These are phyloP conservation scores for Yamadazyma taylorii DNA, from an alignment of 1,139 yeast genomes.

Conservation along the genomic window DNA sequence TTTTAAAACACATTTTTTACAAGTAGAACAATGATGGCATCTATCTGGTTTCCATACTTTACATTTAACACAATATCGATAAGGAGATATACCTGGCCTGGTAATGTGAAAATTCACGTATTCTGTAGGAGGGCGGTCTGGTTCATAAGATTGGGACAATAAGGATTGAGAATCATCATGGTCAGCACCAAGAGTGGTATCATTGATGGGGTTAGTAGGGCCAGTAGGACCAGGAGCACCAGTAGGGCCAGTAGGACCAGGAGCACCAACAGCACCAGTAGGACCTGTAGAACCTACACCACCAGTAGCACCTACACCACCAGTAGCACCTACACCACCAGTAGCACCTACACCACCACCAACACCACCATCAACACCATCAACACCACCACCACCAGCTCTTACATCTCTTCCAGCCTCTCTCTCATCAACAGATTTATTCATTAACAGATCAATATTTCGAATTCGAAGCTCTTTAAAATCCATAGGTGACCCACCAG, in stretches of 20 bases:
- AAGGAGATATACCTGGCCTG: constrained; percentile 17
- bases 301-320: too few relatives aligned
- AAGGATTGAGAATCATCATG: too few relatives aligned
- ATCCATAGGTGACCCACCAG: constrained; percentile 66
- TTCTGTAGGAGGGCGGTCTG: constrained; percentile 16
- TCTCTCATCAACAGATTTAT: neutral
- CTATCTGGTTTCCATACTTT: constrained; percentile 91
- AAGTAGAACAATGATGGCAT: constrained; percentile 82
- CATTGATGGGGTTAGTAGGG: too few relatives aligned
- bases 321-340: too few relatives aligned
- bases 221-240: too few relatives aligned
- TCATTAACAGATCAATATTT: constrained; percentile 14
- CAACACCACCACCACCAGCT: too few relatives aligned
- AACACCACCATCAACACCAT: too few relatives aligned
- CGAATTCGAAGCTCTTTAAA: constrained; percentile 24
- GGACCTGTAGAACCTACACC: too few relatives aligned
- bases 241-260: too few relatives aligned
- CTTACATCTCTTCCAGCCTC: neutral
- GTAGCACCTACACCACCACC: too few relatives aligned
- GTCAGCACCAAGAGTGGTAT: too few relatives aligned
- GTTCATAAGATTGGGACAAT: neutral
- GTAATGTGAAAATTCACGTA: constrained; percentile 14
- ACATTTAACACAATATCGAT: constrained; percentile 58
- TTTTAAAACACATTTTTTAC: constrained; percentile 66
- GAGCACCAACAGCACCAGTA: neutral